Conservation (phyloP, 345 rosid genomes). For the Citrus glauca region DNA sequence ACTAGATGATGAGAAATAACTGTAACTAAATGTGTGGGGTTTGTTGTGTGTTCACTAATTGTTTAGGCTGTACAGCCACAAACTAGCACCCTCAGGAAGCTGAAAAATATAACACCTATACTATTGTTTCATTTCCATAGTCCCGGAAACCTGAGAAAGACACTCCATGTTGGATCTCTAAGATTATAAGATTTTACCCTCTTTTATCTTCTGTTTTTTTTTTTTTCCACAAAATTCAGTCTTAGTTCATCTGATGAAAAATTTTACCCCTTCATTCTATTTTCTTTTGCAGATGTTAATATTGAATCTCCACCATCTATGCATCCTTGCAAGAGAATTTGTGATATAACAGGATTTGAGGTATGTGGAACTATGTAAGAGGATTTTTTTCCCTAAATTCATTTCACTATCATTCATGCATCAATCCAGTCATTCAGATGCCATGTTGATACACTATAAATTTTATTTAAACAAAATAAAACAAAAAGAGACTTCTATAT, state of each 20-base stretch:
- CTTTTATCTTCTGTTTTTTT: not conserved
- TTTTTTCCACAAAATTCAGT: not conserved
- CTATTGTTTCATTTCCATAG: not conserved
- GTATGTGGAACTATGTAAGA: constrained; percentile 27
- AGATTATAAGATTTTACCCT: not conserved
- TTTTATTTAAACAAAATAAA: not conserved
- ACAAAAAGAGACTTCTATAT: not conserved
- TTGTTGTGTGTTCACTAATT: not conserved
- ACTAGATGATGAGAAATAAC: not conserved
- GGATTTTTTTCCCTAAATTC: not conserved
- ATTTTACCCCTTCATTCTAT: not conserved
- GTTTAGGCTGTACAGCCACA: not conserved
- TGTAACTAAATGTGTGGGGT: no score
- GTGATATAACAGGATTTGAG: constrained; percentile 89
- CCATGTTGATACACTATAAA: not conserved
- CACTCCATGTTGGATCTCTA: not conserved
- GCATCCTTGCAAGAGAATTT: constrained; percentile 77
- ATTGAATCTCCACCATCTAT: constrained; percentile 89
- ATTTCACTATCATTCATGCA: not conserved
- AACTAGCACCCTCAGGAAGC: not conserved
- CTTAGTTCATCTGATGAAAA: not conserved
- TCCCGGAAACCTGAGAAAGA: not conserved
- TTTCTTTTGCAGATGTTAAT: constrained; percentile 55
- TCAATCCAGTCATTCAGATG: not conserved
- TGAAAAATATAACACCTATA: no score